Conservation (phyloP, 1,284 basidiomycete species). For the Porogramme epimiltina region DNA sequence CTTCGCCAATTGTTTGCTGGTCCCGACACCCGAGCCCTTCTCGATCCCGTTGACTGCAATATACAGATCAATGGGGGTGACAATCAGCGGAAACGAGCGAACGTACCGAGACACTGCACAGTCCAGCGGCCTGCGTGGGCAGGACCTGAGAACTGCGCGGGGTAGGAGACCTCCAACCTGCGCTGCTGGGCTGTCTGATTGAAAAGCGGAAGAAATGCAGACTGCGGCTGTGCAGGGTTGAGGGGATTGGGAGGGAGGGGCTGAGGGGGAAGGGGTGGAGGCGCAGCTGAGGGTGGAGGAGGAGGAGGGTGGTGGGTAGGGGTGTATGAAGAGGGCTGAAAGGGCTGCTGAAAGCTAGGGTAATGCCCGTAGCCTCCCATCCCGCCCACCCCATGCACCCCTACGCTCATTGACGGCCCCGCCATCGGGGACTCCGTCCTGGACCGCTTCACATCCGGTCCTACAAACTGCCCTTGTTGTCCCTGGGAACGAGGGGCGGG, state of each 20-base stretch:
- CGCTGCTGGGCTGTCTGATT: slow-evolving; percentile 72
- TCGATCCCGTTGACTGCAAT: slow-evolving; percentile 65
- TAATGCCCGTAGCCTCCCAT: slow-evolving; percentile 1
- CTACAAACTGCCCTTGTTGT: slow-evolving; percentile 17
- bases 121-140: slow-evolving; percentile 67
- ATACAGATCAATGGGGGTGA: not conserved
- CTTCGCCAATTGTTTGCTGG: slow-evolving; percentile 72
- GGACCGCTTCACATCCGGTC: slow-evolving; percentile 26
- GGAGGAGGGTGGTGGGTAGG: slow-evolving; percentile 12
- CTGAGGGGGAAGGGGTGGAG: slow-evolving; percentile 32
- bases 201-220: slow-evolving; percentile 68
- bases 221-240: slow-evolving; percentile 55
- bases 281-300: slow-evolving; percentile 33
- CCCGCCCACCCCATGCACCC: not conserved
- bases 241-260: slow-evolving; percentile 44
- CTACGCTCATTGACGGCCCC: not conserved
- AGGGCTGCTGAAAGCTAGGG: slow-evolving; percentile 1
- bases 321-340: slow-evolving; percentile 9
- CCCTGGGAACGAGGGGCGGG: slow-evolving; percentile 34
- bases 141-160: slow-evolving; percentile 58
- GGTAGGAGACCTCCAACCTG: slow-evolving; percentile 60
- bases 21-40: slow-evolving; percentile 61
- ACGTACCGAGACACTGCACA: slow-evolving; percentile 51
- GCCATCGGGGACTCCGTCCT: slow-evolving; percentile 25
- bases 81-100: not conserved